A percentile compares a stretch with the other conserved stretches of the same genome.
These are phyloP conservation scores for Suillus clintonianus DNA, from an alignment of 768 basidiomycete species.

Conservation along the genomic window DNA sequence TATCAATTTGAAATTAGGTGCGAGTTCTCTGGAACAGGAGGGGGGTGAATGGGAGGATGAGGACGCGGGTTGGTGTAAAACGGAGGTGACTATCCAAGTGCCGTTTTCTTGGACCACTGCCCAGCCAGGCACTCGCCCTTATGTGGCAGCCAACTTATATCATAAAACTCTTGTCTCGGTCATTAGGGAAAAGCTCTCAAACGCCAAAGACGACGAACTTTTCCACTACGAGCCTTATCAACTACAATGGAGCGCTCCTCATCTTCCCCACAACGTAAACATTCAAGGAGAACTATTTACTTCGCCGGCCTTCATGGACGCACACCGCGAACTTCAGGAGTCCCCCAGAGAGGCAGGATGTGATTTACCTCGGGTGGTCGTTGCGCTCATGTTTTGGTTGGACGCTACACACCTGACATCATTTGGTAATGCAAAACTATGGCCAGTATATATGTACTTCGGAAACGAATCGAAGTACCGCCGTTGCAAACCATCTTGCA, in stretches of 20 bases:
- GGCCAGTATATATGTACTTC: conserved; percentile 24
- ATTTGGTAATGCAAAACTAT: conserved; percentile 21
- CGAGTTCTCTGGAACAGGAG: not conserved
- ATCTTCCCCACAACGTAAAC: not conserved
- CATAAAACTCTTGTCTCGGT: not conserved
- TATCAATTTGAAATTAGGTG: not conserved
- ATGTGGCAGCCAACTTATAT: not conserved
- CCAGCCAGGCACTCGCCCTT: not conserved
- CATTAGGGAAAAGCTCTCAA: not conserved
- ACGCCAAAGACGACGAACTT: not conserved
- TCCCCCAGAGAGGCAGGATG: conserved; percentile 16
- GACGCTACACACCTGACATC: conserved; percentile 22
- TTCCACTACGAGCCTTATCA: not conserved
- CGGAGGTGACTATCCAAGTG: not conserved
- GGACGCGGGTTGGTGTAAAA: not conserved
- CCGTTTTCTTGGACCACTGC: not conserved
- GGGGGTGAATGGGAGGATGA: not conserved
- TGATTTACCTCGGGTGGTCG: conserved; percentile 12
- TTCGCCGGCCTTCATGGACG: not conserved
- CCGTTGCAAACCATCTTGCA: conserved; percentile 16
- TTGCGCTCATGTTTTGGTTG: conserved; percentile 17
- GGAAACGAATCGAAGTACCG: conserved; percentile 24
- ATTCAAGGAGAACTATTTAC: not conserved
- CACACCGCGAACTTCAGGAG: conserved; percentile 17
- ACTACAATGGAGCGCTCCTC: not conserved